Base-by-base conservation (phyloP, 257 asterid genomes). In the Jaltomata sinuosa region DNA sequence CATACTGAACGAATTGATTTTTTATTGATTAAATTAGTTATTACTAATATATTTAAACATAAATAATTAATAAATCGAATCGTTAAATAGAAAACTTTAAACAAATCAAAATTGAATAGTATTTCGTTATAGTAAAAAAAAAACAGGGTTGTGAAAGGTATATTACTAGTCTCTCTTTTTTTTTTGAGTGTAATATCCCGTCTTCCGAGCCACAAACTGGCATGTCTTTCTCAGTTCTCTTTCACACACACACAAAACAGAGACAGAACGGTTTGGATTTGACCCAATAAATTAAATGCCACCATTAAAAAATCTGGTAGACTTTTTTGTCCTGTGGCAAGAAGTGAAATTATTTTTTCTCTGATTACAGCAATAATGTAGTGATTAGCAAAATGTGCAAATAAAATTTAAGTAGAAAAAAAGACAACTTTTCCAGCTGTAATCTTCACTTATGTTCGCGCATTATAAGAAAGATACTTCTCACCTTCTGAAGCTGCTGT, bases 281-380 rank as follows among this genome's bases (percentile, higher is more conserved):
- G 97, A 90, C 92, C 93, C 90, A 83, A 81, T 90, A 88, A 89
- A 87, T 92, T 79, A 22, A 93, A 91, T 92, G 94, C 89, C 21
- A 65, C 83, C 89, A 90, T 87, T 91, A 91, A 88, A 90, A 91
- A 90, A 82, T 90, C 91, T 90, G 92, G 89, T 86, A 85, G 85
- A 79, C 87, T 81, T 84, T 90, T 84, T 91, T 91, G 94, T 90
- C 94, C 85, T 87, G 92, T 79, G 79, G 84, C 89, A 57, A 71
- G 50, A 42, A 21, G 71, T 50, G 54, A 62, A 83, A 83, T 84
- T 76, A 81, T 42, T 52, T 36, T 81, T 52, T 81, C 18, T 68
- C 81, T 76, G 85, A 86, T 84, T 86, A 80, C 81, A 69, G 79
- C 87, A 86, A 57, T 80, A 85, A 79, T 85, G 61, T 31, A 62